Evolutionary conservation across 106 monocot species (phyloP).

Genomic region (Cymbidium sinense): DNA sequence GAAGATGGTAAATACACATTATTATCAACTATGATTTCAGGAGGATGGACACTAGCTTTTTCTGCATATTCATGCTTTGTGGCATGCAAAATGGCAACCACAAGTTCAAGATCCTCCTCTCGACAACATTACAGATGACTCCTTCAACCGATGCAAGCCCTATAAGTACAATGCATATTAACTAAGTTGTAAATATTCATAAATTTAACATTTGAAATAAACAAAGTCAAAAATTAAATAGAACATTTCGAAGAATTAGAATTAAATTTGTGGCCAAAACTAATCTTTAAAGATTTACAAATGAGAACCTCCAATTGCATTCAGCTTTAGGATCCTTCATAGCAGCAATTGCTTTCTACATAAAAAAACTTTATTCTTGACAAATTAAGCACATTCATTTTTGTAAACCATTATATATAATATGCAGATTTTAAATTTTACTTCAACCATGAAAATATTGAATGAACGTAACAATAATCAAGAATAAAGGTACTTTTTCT

Average conservation of each 20-base stretch:
- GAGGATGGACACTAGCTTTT: constrained; percentile 62
- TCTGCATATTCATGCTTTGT: constrained; percentile 67
- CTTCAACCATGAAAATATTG: neutral
- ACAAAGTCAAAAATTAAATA: neutral
- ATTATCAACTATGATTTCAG: constrained; percentile 59
- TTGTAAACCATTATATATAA: neutral
- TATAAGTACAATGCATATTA: constrained; percentile 22
- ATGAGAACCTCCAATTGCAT: neutral
- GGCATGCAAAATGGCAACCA: constrained; percentile 45
- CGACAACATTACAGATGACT: constrained; percentile 87
- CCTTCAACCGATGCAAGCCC: constrained; percentile 79
- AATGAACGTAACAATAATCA: neutral
- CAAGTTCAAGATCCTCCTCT: constrained; percentile 47
- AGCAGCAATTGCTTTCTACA: neutral
- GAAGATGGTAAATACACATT: too few relatives aligned
- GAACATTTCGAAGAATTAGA: constrained; percentile 7
- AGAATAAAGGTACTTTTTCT: neutral
- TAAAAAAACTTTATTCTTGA: neutral
- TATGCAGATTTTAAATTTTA: neutral
- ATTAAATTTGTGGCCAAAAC: neutral
- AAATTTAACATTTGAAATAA: neutral
- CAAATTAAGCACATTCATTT: neutral
- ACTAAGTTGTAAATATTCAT: neutral
- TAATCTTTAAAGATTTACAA: neutral
- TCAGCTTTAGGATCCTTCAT: constrained; percentile 1